Percentiles rank a stretch among this genome's conserved stretches.
These are phyloP conservation scores for Kokia cookei DNA, from an alignment of 441 rosid species.

Conservation along the genomic window DNA sequence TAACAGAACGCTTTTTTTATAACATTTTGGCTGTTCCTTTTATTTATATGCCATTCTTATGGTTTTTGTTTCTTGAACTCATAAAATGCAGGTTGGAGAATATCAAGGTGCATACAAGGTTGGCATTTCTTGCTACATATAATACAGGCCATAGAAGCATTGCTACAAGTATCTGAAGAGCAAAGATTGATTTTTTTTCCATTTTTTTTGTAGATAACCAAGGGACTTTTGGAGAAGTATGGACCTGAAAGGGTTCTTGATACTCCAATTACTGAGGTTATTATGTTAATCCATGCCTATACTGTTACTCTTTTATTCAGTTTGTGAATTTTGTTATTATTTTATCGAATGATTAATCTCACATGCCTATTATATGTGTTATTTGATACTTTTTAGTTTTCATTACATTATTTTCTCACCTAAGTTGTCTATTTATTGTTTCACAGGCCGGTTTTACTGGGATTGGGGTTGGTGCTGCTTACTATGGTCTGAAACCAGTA, in stretches of 20 bases:
- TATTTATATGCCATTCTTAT: not conserved
- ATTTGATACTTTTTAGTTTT: not conserved
- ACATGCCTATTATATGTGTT: not conserved
- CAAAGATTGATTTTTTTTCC: not conserved
- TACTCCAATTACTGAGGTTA: conserved; percentile 94
- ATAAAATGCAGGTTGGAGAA: conserved; percentile 65
- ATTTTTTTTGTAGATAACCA: conserved; percentile 43
- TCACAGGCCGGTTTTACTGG: conserved; percentile 95
- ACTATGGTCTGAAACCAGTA: conserved; percentile 83
- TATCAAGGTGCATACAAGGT: conserved; percentile 91
- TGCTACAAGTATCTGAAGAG: not conserved
- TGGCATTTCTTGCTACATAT: conserved; percentile 5
- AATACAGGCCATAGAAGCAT: not conserved
- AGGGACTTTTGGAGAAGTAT: conserved; percentile 88
- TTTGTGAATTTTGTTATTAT: not conserved
- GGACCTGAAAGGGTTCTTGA: conserved; percentile 96
- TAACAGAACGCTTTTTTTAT: not conserved
- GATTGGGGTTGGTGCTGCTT: conserved; percentile 98
- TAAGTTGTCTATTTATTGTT: not conserved
- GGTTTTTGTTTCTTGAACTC: not conserved
- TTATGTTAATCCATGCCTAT: not conserved
- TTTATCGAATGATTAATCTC: not conserved
- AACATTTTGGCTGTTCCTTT: not conserved
- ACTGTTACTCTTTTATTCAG: not conserved
- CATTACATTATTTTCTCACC: not conserved